Evolutionary conservation across 345 rosid genomes (phyloP).

Genomic region (Salix caprea): DNA sequence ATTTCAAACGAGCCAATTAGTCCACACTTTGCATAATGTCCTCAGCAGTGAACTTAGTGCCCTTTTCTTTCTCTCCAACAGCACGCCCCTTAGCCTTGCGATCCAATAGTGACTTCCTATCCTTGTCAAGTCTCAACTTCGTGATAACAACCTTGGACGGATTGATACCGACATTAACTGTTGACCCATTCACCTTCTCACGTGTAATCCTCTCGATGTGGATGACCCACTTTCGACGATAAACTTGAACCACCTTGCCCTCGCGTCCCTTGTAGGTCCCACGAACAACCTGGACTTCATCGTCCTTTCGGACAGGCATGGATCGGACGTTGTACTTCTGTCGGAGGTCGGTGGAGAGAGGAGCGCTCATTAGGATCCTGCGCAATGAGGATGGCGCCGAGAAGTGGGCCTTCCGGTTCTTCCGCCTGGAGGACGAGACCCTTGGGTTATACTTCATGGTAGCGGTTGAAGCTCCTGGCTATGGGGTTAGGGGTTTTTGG

Average conservation of each 20-base stretch:
- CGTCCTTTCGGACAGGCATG: slow-evolving; percentile 78
- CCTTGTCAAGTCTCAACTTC: slow-evolving; percentile 76
- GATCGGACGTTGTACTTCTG: slow-evolving; percentile 77
- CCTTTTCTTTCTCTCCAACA: slow-evolving; percentile 74
- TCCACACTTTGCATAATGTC: slow-evolving; percentile 82
- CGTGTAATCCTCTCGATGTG: slow-evolving; percentile 78
- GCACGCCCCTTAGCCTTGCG: slow-evolving; percentile 80
- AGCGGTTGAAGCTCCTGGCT: neutral
- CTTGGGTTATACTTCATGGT: slow-evolving; percentile 74
- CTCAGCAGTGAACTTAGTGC: slow-evolving; percentile 66
- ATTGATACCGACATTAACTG: slow-evolving; percentile 69
- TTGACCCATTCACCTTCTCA: slow-evolving; percentile 77
- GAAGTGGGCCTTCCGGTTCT: slow-evolving; percentile 78
- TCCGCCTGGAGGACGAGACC: slow-evolving; percentile 71
- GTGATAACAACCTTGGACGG: slow-evolving; percentile 70
- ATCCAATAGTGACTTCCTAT: slow-evolving; percentile 60
- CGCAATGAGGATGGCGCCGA: slow-evolving; percentile 66
- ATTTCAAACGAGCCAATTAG: neutral
- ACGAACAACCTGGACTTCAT: slow-evolving; percentile 76
- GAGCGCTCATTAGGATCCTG: slow-evolving; percentile 69
- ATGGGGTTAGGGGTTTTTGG: neutral
- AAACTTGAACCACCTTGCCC: slow-evolving; percentile 73
- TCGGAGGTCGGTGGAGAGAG: slow-evolving; percentile 63
- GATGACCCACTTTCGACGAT: slow-evolving; percentile 78
- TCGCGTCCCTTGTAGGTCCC: slow-evolving; percentile 82